Percentiles rank a stretch among this genome's conserved stretches.
Evolutionary conservation across 23 red algal species (phyloP).

Genomic region (Gracilaria domingensis): DNA sequence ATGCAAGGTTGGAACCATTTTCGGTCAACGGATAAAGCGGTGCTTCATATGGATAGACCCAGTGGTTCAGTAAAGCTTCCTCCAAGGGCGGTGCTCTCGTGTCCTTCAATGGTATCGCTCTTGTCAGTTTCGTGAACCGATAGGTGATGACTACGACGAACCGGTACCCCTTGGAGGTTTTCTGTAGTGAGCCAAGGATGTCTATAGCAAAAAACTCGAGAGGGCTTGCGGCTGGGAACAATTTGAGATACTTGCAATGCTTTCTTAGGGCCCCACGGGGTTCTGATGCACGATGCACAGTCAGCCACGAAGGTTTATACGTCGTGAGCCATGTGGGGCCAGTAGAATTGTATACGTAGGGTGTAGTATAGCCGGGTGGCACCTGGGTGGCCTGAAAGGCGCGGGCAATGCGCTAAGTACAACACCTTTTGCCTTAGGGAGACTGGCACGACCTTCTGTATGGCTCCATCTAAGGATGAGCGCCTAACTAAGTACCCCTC

Average conservation of each 20-base stretch:
- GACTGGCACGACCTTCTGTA: slow-evolving; percentile 37
- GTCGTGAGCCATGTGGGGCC: slow-evolving; percentile 33
- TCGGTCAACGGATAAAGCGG: slow-evolving; percentile 21
- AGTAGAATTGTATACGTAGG: slow-evolving; percentile 11
- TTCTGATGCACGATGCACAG: not conserved
- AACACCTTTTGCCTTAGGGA: not conserved
- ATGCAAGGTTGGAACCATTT: slow-evolving; percentile 30
- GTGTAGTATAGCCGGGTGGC: not conserved
- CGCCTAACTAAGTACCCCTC: not conserved
- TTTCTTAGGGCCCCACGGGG: not conserved
- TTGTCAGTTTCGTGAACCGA: slow-evolving; percentile 12
- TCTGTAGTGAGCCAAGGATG: slow-evolving; percentile 19
- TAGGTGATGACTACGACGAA: slow-evolving; percentile 48
- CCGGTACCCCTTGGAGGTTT: not conserved
- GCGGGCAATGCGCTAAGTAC: not conserved
- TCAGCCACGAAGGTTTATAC: not conserved
- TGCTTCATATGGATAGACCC: slow-evolving; percentile 19
- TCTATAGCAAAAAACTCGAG: slow-evolving; percentile 48
- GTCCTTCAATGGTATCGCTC: not conserved
- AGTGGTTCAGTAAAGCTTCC: slow-evolving; percentile 12
- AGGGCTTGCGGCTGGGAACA: slow-evolving; percentile 32
- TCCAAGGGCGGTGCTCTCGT: not conserved
- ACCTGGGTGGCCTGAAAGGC: slow-evolving; percentile 1
- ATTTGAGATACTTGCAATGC: slow-evolving; percentile 32
- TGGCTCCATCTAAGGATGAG: not conserved